Conservation (phyloP, 2,329 filamentous ascomycete genomes). For the Leptoxyphium fumago region DNA sequence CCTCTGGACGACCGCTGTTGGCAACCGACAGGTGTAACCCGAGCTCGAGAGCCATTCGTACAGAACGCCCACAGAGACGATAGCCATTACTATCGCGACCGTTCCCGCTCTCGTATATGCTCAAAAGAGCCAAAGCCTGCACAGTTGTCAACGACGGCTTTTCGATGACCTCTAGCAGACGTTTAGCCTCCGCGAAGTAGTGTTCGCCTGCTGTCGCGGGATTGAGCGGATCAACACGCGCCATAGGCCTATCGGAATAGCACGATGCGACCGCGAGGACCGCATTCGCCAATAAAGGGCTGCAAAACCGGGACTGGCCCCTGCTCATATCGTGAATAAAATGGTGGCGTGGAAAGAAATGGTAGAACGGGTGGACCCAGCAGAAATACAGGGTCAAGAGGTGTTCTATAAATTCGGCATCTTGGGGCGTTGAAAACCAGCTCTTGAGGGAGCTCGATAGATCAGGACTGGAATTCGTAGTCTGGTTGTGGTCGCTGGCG, state of each 20-base stretch:
- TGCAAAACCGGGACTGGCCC: constrained; percentile 51
- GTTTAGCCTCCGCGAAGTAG: constrained; percentile 56
- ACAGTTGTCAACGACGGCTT: constrained; percentile 54
- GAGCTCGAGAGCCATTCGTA: constrained; percentile 58
- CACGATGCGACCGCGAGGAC: constrained; percentile 21
- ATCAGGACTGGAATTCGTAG: constrained; percentile 1
- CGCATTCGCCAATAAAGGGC: constrained; percentile 29
- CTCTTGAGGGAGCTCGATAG: constrained; percentile 1
- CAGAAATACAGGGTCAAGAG: constrained; percentile 21
- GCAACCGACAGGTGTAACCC: constrained; percentile 43
- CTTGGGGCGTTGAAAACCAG: constrained; percentile 20
- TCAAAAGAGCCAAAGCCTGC: constrained; percentile 64
- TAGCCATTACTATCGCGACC: constrained; percentile 60
- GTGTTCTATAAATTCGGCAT: constrained; percentile 21
- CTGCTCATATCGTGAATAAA: constrained; percentile 51
- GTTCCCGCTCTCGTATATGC: constrained; percentile 52
- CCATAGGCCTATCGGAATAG: constrained; percentile 46
- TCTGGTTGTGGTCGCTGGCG: background rate
- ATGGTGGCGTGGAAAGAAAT: constrained; percentile 55
- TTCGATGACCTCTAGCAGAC: constrained; percentile 43
- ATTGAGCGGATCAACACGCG: constrained; percentile 46
- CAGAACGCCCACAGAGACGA: constrained; percentile 57
- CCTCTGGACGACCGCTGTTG: constrained; percentile 20
- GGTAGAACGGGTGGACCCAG: constrained; percentile 63
- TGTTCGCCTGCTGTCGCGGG: constrained; percentile 54